Conservation (phyloP, 2,329 filamentous ascomycete genomes). For the Byssochlamys sp. region DNA sequence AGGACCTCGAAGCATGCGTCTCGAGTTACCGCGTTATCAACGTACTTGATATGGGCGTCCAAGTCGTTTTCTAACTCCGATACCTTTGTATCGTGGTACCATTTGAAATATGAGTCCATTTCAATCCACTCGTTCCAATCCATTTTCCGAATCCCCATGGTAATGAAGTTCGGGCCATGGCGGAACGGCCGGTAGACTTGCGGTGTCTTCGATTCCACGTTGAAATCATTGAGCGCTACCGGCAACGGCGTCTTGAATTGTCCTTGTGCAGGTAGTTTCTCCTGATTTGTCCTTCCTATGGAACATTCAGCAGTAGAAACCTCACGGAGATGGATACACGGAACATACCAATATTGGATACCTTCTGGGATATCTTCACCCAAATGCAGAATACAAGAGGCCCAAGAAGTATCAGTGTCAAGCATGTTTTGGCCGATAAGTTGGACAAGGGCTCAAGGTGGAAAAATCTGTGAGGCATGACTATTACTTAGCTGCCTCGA, state of each 20-base stretch:
- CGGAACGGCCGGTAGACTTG: slow-evolving; percentile 9
- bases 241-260: neutral
- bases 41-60: neutral
- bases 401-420: neutral
- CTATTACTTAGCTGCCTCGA: neutral
- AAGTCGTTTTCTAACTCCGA: slow-evolving; percentile 7
- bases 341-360: neutral
- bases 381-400: neutral
- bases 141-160: slow-evolving; percentile 10
- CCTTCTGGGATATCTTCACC: neutral
- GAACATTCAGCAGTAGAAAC: neutral
- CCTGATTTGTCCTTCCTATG: neutral
- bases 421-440: neutral
- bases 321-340: neutral
- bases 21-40: neutral
- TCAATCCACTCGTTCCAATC: slow-evolving; percentile 11
- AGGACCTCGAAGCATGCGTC: neutral
- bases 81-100: slow-evolving; percentile 9
- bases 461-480: neutral
- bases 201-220: neutral
- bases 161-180: slow-evolving; percentile 8
- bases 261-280: neutral
- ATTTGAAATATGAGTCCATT: slow-evolving; percentile 10
- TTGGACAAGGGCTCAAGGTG: neutral
- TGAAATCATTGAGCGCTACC: neutral